Evolutionary conservation across 352 stramenopile genomes (phyloP).

Genomic region (Globisporangium parvum): DNA sequence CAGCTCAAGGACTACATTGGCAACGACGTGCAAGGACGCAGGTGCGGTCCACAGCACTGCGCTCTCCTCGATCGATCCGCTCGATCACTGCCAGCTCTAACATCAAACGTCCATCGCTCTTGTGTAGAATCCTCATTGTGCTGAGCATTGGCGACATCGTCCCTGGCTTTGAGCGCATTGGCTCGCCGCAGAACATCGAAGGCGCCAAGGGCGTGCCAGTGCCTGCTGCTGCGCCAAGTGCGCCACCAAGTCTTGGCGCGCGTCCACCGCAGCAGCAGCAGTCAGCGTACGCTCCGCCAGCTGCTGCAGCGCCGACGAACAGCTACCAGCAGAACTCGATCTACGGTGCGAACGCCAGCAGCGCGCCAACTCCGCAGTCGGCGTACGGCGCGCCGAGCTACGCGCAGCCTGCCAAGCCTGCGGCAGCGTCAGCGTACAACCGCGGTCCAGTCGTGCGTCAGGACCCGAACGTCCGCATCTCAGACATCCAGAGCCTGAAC

Average conservation of each 20-base stretch:
- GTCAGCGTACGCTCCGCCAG: conserved; percentile 12
- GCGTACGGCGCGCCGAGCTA: conserved; percentile 18
- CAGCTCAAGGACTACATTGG: conserved; percentile 81
- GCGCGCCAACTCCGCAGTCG: conserved; percentile 8
- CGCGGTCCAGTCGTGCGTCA: conserved; percentile 76
- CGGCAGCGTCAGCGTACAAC: conserved; percentile 40
- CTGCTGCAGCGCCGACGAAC: background rate
- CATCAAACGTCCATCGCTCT: background rate
- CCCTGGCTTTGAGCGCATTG: conserved; percentile 68
- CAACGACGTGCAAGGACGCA: conserved; percentile 79
- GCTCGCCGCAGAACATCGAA: conserved; percentile 70
- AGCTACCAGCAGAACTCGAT: conserved; percentile 33
- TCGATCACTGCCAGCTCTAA: too few species aligned
- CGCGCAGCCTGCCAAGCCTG: conserved; percentile 18
- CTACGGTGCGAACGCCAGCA: conserved; percentile 24
- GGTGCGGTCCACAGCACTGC: conserved; percentile 15
- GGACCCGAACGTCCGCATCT: conserved; percentile 74
- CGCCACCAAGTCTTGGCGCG: conserved; percentile 19
- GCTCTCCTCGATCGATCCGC: background rate
- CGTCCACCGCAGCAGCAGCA: conserved; percentile 17
- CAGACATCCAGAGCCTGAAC: conserved; percentile 90
- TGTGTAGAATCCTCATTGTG: conserved; percentile 73
- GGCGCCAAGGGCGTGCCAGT: conserved; percentile 36
- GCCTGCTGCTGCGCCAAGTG: conserved; percentile 17
- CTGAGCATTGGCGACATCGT: conserved; percentile 76